These are phyloP conservation scores for Vitis hybrid DNA, from an alignment of 177 flowering plant genomes.

Conservation along the genomic window DNA sequence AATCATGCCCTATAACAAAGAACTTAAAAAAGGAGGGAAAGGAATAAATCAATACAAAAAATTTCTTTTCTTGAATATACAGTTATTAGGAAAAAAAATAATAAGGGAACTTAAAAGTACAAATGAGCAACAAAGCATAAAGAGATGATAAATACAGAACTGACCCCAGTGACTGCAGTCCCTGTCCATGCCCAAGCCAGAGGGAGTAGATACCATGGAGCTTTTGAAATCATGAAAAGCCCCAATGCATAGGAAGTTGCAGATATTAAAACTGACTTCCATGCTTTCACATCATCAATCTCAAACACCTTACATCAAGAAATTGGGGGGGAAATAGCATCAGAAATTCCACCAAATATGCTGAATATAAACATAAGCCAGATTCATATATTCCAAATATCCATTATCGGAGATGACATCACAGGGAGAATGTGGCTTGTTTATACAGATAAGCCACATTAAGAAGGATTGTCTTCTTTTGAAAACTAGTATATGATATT, in stretches of 20 bases:
- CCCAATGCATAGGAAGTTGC: constrained; percentile 79
- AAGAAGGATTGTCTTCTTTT: too few relatives aligned
- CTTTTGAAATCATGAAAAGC: constrained; percentile 74
- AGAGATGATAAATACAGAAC: constrained; percentile 14
- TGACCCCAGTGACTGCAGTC: constrained; percentile 93
- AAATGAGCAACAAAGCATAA: not conserved
- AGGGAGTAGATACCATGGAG: constrained; percentile 98
- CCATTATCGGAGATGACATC: too few relatives aligned
- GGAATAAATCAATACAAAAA: not conserved
- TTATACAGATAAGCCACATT: too few relatives aligned
- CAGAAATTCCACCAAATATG: not conserved
- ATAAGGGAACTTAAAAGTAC: not conserved
- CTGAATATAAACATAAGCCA: not conserved
- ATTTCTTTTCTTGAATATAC: not conserved
- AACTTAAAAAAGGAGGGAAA: constrained; percentile 47
- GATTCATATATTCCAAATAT: too few relatives aligned
- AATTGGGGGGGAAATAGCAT: constrained; percentile 1
- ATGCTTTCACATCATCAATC: constrained; percentile 81
- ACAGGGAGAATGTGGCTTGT: too few relatives aligned
- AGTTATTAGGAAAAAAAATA: not conserved
- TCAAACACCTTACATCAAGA: constrained; percentile 66
- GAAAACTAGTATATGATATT: too few relatives aligned
- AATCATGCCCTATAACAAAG: constrained; percentile 97
- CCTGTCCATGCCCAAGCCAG: constrained; percentile 99
- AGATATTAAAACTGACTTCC: constrained; percentile 74